phyloP scores from a whole-genome alignment of 345 rosid species.

The Mercurialis annua region DNA sequence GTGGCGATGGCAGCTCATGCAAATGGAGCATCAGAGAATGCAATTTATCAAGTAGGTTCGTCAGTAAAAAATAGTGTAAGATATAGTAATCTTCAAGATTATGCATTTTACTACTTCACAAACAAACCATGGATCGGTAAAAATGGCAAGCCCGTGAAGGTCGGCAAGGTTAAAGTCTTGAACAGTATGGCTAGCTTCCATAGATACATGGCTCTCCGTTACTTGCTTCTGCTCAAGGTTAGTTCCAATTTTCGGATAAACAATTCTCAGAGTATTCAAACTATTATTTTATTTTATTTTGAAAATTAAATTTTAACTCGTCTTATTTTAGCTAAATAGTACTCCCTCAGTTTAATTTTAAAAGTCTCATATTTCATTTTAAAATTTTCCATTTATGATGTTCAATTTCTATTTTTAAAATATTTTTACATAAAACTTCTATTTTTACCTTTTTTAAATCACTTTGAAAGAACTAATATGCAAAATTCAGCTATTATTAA shows the following conservation, averaged over 20 bases:
- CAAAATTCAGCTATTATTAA: no score
- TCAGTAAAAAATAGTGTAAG: constrained; percentile 51
- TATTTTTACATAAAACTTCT: no score
- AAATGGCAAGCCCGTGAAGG: constrained; percentile 65
- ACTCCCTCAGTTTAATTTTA: no score
- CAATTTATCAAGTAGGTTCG: constrained; percentile 77
- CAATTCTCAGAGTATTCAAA: no score
- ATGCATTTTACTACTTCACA: constrained; percentile 46
- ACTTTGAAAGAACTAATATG: no score
- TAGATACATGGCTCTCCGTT: constrained; percentile 64
- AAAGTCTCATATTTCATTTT: no score
- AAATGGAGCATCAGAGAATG: neutral
- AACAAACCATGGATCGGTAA: constrained; percentile 75
- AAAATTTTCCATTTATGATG: no score
- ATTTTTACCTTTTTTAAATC: no score
- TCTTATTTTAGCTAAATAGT: no score
- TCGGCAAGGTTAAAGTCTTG: constrained; percentile 42
- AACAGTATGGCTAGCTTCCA: constrained; percentile 68
- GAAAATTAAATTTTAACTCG: no score
- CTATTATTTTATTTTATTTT: no score
- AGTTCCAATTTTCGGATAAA: neutral
- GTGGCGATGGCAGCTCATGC: constrained; percentile 41
- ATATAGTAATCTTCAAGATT: constrained; percentile 39
- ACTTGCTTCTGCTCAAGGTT: constrained; percentile 64
- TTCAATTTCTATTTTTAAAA: no score